A percentile compares a stretch with the other conserved stretches of the same genome.
Evolutionary conservation across 768 basidiomycete genomes (phyloP).

Genomic region (Lentinula edodes): DNA sequence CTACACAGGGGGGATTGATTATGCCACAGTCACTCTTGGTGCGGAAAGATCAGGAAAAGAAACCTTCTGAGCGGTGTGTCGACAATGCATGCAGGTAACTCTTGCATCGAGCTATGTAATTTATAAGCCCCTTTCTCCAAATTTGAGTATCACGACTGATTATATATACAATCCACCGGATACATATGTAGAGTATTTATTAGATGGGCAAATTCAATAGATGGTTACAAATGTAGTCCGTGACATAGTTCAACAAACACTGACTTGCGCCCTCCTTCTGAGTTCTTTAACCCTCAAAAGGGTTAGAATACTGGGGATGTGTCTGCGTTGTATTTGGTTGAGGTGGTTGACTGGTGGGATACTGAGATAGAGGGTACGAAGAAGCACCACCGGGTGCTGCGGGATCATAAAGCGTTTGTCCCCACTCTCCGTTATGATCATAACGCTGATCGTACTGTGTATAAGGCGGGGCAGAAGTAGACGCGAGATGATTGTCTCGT

Average conservation of each 20-base stretch:
- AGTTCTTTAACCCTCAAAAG: constrained; percentile 1
- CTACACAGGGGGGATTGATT: too few species aligned
- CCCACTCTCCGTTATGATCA: constrained; percentile 7
- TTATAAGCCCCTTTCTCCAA: too few species aligned
- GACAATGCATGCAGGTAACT: too few species aligned
- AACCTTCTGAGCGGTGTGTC: too few species aligned
- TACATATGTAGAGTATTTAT: not conserved
- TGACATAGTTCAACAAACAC: not conserved
- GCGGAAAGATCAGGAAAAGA: too few species aligned
- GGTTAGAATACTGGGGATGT: not conserved
- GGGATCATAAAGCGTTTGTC: constrained; percentile 3
- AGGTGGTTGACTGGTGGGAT: not conserved
- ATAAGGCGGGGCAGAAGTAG: not conserved
- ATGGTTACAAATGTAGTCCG: not conserved
- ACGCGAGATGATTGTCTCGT: constrained; percentile 1
- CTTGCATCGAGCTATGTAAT: too few species aligned
- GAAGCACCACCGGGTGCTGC: not conserved
- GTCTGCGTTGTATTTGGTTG: not conserved
- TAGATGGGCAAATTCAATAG: not conserved
- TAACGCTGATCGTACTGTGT: constrained; percentile 6
- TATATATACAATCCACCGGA: too few species aligned
- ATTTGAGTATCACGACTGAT: too few species aligned
- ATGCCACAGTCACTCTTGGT: too few species aligned
- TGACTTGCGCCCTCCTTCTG: too few species aligned
- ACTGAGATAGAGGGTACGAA: not conserved